Percentiles rank a stretch among this genome's conserved stretches.
Evolutionary conservation across 208 protist genomes (phyloP).

Genomic region (Porcisia hertigi): DNA sequence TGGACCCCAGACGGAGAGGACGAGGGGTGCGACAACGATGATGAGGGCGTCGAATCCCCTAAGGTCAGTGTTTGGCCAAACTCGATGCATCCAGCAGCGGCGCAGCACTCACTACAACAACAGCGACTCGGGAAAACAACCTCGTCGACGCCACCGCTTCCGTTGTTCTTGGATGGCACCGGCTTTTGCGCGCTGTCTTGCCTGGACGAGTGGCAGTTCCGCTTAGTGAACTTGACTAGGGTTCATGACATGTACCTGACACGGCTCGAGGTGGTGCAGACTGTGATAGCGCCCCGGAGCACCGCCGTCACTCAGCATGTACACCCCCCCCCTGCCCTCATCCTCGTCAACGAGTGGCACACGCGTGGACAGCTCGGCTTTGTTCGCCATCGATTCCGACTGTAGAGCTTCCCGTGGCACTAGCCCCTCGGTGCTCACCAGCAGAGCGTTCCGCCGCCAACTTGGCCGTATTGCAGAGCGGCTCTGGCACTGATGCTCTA

Average conservation of each 20-base stretch:
- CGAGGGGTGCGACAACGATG: background rate
- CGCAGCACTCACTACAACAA: background rate
- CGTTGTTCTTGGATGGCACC: constrained; percentile 20
- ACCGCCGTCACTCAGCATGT: background rate
- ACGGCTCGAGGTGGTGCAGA: constrained; percentile 8
- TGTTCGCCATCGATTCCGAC: background rate
- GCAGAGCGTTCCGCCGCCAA: constrained; percentile 11
- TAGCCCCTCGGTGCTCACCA: constrained; percentile 13
- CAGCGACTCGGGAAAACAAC: background rate
- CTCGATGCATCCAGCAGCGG: background rate
- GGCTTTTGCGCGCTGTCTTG: constrained; percentile 3
- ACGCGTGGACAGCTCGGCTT: background rate
- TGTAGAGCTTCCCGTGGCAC: constrained; percentile 5
- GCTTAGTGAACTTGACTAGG: constrained; percentile 10
- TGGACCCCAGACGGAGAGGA: constrained; percentile 1
- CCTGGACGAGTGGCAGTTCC: constrained; percentile 11
- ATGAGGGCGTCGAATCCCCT: background rate
- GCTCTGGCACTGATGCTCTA: background rate
- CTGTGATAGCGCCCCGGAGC: background rate
- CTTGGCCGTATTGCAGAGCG: background rate
- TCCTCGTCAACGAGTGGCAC: background rate
- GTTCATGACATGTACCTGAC: constrained; percentile 18
- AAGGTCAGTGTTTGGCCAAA: background rate
- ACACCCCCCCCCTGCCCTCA: background rate
- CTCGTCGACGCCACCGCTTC: constrained; percentile 1